These are phyloP conservation scores for Blastobotrys americana DNA, from an alignment of 805 yeast genomes.

Conservation along the genomic window DNA sequence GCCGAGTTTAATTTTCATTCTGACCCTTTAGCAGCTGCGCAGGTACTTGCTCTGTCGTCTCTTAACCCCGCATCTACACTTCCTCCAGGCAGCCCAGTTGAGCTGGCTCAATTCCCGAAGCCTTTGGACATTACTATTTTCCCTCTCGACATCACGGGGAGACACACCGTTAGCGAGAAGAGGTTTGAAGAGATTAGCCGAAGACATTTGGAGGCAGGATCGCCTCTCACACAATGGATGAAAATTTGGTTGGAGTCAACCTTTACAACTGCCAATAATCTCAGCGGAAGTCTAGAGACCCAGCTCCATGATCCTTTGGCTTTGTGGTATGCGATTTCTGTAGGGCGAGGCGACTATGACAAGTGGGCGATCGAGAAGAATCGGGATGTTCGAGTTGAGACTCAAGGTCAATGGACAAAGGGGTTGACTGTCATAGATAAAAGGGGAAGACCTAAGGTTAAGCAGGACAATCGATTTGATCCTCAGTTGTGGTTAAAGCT, in stretches of 20 bases:
- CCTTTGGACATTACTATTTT: constrained; percentile 29
- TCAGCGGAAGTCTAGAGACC: constrained; percentile 19
- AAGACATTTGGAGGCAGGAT: constrained; percentile 11
- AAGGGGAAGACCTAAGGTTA: constrained; percentile 25
- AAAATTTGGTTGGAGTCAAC: constrained; percentile 28
- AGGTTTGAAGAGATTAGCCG: constrained; percentile 9
- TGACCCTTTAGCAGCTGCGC: constrained; percentile 36
- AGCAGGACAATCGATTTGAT: constrained; percentile 9
- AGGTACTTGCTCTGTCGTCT: constrained; percentile 31
- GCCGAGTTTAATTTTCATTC: constrained; percentile 39
- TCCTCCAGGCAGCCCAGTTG: constrained; percentile 24
- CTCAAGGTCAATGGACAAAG: constrained; percentile 33
- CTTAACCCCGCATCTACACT: constrained; percentile 24
- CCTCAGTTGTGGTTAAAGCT: constrained; percentile 18
- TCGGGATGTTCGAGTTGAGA: constrained; percentile 34
- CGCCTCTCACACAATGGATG: constrained; percentile 33
- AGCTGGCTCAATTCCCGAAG: constrained; percentile 8
- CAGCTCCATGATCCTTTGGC: constrained; percentile 36
- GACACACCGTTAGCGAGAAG: constrained; percentile 24
- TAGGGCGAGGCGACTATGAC: constrained; percentile 2
- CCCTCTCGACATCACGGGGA: constrained; percentile 35
- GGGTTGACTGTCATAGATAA: constrained; percentile 33
- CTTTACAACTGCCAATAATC: constrained; percentile 20
- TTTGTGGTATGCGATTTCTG: constrained; percentile 28
- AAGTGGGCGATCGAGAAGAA: constrained; percentile 18